These are phyloP conservation scores for Russula griseocarnosa DNA, from an alignment of 768 basidiomycete genomes.

Conservation along the genomic window DNA sequence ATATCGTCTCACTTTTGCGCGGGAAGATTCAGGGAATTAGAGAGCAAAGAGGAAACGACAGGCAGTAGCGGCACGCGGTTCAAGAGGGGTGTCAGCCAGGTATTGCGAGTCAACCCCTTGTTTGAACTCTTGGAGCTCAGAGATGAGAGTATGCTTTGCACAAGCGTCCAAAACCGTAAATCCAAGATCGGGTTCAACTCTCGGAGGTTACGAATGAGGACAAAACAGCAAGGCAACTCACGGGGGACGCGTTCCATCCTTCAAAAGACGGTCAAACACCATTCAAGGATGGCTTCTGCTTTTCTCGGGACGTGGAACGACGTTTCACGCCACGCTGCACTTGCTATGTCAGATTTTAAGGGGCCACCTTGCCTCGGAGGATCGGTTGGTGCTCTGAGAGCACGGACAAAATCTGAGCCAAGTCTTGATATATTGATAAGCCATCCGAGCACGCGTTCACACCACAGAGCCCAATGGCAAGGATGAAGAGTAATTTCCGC, in stretches of 20 bases:
- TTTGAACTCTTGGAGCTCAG: constrained; percentile 11
- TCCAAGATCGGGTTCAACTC: constrained; percentile 49
- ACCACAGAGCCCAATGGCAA: not conserved
- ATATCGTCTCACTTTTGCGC: constrained; percentile 16
- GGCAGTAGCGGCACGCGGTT: constrained; percentile 56
- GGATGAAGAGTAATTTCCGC: not conserved
- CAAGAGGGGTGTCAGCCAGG: constrained; percentile 60
- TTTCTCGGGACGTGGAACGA: constrained; percentile 68
- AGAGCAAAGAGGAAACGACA: constrained; percentile 47
- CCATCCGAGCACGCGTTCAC: constrained; percentile 11
- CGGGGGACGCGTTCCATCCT: constrained; percentile 52
- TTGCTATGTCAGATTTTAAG: constrained; percentile 66
- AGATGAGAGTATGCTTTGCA: constrained; percentile 38
- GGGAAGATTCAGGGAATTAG: constrained; percentile 33
- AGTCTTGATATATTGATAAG: constrained; percentile 33
- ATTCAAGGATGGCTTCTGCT: constrained; percentile 70
- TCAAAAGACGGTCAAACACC: constrained; percentile 64
- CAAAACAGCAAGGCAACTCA: constrained; percentile 34
- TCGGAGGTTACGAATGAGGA: constrained; percentile 32
- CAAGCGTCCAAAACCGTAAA: constrained; percentile 59
- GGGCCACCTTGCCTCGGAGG: constrained; percentile 57
- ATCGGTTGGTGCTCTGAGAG: constrained; percentile 67
- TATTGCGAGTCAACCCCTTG: constrained; percentile 36
- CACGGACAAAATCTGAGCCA: constrained; percentile 71
- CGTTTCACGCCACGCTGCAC: constrained; percentile 55